phyloP scores from a whole-genome alignment of 352 stramenopile species.

The Achlya hypogyna region DNA sequence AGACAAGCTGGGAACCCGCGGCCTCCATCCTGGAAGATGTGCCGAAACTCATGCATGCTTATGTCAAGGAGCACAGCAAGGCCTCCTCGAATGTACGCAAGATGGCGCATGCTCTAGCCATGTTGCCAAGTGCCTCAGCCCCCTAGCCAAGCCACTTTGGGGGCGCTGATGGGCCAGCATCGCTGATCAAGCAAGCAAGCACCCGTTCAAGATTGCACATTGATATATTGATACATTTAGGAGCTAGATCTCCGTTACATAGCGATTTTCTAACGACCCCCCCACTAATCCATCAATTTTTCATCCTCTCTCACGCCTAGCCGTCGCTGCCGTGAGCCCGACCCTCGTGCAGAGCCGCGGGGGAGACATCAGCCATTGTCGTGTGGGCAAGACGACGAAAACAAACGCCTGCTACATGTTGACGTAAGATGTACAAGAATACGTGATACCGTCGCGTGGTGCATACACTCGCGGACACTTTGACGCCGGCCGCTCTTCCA shows the following conservation, averaged over 20 bases:
- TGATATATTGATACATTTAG: too few species aligned
- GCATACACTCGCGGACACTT: conserved; percentile 30
- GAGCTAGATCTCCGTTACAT: too few species aligned
- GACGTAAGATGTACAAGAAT: neutral
- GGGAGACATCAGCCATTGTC: too few species aligned
- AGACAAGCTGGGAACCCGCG: conserved; percentile 22
- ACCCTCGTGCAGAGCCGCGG: too few species aligned
- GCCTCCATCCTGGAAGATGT: neutral
- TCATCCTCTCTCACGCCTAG: too few species aligned
- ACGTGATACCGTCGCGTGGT: conserved; percentile 27
- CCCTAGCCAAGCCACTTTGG: neutral
- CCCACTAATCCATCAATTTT: too few species aligned
- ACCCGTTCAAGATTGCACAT: too few species aligned
- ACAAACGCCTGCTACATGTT: neutral
- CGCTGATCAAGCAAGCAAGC: neutral
- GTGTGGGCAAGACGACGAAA: neutral
- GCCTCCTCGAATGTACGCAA: neutral
- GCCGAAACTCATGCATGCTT: neutral
- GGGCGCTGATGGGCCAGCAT: neutral
- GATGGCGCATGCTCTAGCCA: neutral
- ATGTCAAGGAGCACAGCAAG: neutral
- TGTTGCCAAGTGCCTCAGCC: neutral
- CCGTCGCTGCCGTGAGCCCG: too few species aligned
- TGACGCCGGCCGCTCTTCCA: conserved; percentile 50
- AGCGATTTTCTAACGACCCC: too few species aligned